A percentile compares a stretch with the other conserved stretches of the same genome.
Conservation (phyloP, 129 eudicot genomes). For the Chrysanthemum lavandulifolium region DNA sequence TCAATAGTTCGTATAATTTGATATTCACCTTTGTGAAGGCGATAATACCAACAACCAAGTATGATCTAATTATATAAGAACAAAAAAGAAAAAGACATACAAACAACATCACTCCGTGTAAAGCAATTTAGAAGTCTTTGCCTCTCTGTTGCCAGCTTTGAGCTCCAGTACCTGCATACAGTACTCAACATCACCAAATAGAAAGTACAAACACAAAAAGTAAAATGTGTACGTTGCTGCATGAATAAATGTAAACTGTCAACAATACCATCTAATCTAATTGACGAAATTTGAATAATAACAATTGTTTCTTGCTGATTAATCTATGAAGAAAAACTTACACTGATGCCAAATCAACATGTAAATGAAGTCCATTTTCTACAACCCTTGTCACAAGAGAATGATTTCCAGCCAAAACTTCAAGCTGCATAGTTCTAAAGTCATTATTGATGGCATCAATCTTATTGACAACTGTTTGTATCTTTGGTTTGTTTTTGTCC, state of each 20-base stretch:
- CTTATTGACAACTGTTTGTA: slow-evolving; percentile 95
- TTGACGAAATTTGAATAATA: neutral
- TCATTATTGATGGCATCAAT: slow-evolving; percentile 67
- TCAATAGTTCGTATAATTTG: neutral
- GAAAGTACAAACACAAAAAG: neutral
- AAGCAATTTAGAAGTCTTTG: slow-evolving; percentile 84
- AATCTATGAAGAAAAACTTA: slow-evolving; percentile 31
- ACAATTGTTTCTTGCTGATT: slow-evolving; percentile 2
- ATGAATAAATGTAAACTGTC: neutral
- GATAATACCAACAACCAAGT: neutral
- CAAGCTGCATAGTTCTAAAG: slow-evolving; percentile 95
- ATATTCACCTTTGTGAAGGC: neutral
- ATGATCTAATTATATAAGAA: too few relatives aligned
- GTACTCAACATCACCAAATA: slow-evolving; percentile 3
- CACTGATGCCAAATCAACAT: slow-evolving; percentile 85
- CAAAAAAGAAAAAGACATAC: slow-evolving; percentile 41
- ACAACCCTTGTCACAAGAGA: slow-evolving; percentile 84
- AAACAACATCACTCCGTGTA: slow-evolving; percentile 72
- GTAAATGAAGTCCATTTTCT: slow-evolving; percentile 88
- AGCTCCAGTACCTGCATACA: slow-evolving; percentile 82
- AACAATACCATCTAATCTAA: slow-evolving; percentile 8
- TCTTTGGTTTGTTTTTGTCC: slow-evolving; percentile 89
- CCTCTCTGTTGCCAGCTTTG: slow-evolving; percentile 91
- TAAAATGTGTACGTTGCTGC: neutral
- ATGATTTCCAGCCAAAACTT: slow-evolving; percentile 94